phyloP scores from a whole-genome alignment of 2,329 filamentous ascomycete species.

The Penicillium sp. region DNA sequence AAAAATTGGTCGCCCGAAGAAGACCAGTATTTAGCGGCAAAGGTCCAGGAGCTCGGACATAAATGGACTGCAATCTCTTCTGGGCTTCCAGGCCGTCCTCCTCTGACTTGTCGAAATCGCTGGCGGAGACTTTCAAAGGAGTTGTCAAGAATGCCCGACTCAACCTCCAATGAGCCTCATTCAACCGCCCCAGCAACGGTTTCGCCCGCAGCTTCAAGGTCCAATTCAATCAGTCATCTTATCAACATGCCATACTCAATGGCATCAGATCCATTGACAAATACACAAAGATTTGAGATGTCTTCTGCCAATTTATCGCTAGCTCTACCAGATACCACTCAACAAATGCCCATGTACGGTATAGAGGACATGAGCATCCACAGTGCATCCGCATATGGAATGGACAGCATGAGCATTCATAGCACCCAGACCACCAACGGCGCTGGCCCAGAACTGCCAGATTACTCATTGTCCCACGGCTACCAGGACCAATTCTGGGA shows the following conservation, averaged over 20 bases:
- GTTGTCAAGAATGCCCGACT: not conserved
- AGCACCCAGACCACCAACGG: not conserved
- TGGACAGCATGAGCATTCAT: not conserved
- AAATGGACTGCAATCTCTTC: constrained; percentile 2
- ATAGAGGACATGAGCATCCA: not conserved
- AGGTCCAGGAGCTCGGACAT: constrained; percentile 1
- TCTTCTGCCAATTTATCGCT: not conserved
- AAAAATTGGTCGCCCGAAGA: constrained; percentile 2
- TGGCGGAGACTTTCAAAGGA: constrained; percentile 1
- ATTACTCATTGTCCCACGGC: not conserved
- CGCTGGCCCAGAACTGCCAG: not conserved
- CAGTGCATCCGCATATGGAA: not conserved
- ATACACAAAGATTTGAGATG: not conserved
- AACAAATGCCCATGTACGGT: not conserved
- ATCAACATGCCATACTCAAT: not conserved
- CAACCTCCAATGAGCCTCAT: not conserved
- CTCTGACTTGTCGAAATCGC: constrained; percentile 1
- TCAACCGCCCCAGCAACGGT: not conserved
- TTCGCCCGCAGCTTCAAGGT: not conserved
- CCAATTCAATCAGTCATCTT: not conserved
- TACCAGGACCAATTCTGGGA: not conserved
- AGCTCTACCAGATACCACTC: not conserved
- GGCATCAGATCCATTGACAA: not conserved
- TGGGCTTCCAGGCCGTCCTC: constrained; percentile 2
- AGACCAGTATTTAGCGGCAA: not conserved